phyloP scores from a whole-genome alignment of 225 moss, liverwort and hornwort genomes.

The Physcomitrium patens region DNA sequence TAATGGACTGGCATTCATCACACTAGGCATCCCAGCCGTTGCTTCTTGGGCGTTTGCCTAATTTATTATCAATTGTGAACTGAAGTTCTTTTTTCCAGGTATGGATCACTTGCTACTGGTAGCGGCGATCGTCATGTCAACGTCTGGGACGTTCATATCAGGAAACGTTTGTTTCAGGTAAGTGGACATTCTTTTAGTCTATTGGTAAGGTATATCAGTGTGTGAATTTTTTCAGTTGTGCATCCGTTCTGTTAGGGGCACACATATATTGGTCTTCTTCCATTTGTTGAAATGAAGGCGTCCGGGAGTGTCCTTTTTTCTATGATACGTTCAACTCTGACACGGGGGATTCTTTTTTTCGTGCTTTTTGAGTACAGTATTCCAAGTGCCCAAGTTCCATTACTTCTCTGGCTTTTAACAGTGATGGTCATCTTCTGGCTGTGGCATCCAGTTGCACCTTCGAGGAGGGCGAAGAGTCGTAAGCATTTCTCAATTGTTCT shows the following conservation, averaged over 20 bases:
- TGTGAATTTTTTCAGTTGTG: not conserved
- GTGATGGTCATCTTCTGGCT: slow-evolving; percentile 85
- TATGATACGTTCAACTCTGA: slow-evolving; percentile 16
- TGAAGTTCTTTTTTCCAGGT: slow-evolving; percentile 46
- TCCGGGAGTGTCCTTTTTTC: not conserved
- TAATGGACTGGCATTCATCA: not conserved
- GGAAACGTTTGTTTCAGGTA: slow-evolving; percentile 92
- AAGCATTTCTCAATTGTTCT: slow-evolving; percentile 41
- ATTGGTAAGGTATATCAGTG: not conserved
- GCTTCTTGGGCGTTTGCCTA: not conserved
- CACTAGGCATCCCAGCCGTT: not conserved
- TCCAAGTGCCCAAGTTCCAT: slow-evolving; percentile 82
- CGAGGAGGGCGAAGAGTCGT: slow-evolving; percentile 74
- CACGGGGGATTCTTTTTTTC: slow-evolving; percentile 1
- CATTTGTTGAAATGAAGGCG: not conserved
- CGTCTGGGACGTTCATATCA: slow-evolving; percentile 88
- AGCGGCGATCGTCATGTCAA: slow-evolving; percentile 90
- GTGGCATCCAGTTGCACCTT: slow-evolving; percentile 88
- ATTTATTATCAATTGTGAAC: slow-evolving; percentile 23
- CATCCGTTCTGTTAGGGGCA: not conserved
- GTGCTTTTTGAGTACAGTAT: slow-evolving; percentile 52
- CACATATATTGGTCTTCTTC: not conserved
- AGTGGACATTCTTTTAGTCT: not conserved
- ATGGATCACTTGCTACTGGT: slow-evolving; percentile 94
- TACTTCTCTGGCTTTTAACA: slow-evolving; percentile 85